These are phyloP conservation scores for Chaetoceros tenuissimus DNA, from an alignment of 108 stramenopile species.

Conservation along the genomic window DNA sequence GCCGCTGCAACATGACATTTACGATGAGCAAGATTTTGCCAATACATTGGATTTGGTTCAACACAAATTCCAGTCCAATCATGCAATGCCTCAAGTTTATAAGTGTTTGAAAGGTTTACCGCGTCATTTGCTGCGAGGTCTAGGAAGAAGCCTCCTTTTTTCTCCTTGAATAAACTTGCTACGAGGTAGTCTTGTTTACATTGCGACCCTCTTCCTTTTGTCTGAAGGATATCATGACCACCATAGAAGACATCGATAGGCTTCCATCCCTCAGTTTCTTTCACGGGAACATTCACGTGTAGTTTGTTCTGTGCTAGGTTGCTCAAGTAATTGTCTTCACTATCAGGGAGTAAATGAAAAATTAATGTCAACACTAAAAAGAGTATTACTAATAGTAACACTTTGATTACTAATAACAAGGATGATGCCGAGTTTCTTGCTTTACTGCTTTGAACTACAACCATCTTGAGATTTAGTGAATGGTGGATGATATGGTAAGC, in stretches of 20 bases:
- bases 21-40: constrained; percentile 11
- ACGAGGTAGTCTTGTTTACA: constrained; percentile 40
- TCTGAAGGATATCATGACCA: constrained; percentile 8
- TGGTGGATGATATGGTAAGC: no score
- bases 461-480: no score
- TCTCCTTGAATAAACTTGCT: constrained; percentile 14
- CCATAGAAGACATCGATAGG: constrained; percentile 45
- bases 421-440: no score
- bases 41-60: constrained; percentile 23
- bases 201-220: constrained; percentile 17
- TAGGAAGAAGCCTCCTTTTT: constrained; percentile 38
- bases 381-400: no score
- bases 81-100: constrained; percentile 4
- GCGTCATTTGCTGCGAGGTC: constrained; percentile 30
- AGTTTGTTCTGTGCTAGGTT: no score
- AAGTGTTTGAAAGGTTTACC: constrained; percentile 9
- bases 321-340: no score
- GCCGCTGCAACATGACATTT: constrained; percentile 19
- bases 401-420: no score
- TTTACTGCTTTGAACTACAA: no score
- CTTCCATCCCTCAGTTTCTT: constrained; percentile 45
- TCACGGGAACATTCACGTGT: no score
- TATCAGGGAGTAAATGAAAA: no score
- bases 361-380: no score
- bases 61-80: constrained; percentile 16